These are phyloP conservation scores for Haplosporangium gracile DNA, from an alignment of 192 early-diverging fungal genomes.

Conservation along the genomic window DNA sequence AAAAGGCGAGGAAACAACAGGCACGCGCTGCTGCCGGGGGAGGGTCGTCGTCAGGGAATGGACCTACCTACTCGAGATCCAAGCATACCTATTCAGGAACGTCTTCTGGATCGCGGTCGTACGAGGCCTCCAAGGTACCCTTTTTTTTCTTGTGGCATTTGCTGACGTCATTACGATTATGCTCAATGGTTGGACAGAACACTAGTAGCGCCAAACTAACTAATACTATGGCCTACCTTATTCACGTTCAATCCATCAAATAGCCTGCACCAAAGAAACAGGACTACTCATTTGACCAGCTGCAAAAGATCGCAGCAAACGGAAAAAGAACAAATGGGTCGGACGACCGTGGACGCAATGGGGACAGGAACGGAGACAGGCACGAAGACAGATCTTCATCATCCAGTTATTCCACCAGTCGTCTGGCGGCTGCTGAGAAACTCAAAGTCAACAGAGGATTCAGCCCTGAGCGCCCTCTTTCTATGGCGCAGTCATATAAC, in stretches of 20 bases:
- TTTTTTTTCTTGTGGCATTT: background rate
- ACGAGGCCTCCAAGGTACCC: slow-evolving; percentile 34
- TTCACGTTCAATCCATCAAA: background rate
- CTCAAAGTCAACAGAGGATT: slow-evolving; percentile 48
- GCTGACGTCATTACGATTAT: background rate
- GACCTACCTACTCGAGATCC: slow-evolving; percentile 40
- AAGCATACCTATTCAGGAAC: slow-evolving; percentile 31
- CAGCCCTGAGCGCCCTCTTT: slow-evolving; percentile 43
- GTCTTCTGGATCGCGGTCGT: slow-evolving; percentile 14
- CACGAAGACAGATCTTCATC: slow-evolving; percentile 1
- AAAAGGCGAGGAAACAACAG: slow-evolving; percentile 26
- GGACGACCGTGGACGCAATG: slow-evolving; percentile 19
- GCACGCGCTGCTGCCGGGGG: slow-evolving; percentile 4
- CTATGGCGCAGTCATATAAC: slow-evolving; percentile 24
- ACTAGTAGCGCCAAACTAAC: background rate
- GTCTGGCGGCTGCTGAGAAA: slow-evolving; percentile 35
- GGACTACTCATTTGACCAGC: slow-evolving; percentile 35
- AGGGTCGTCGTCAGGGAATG: slow-evolving; percentile 16
- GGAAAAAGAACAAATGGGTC: slow-evolving; percentile 14
- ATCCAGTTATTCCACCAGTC: slow-evolving; percentile 1
- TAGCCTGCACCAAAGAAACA: slow-evolving; percentile 28
- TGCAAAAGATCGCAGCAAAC: slow-evolving; percentile 38
- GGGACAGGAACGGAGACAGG: slow-evolving; percentile 14
- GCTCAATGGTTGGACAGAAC: background rate
- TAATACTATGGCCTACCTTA: background rate